Conservation (phyloP, 805 yeast genomes). For the Yamadazyma takamatsuzukensis region DNA sequence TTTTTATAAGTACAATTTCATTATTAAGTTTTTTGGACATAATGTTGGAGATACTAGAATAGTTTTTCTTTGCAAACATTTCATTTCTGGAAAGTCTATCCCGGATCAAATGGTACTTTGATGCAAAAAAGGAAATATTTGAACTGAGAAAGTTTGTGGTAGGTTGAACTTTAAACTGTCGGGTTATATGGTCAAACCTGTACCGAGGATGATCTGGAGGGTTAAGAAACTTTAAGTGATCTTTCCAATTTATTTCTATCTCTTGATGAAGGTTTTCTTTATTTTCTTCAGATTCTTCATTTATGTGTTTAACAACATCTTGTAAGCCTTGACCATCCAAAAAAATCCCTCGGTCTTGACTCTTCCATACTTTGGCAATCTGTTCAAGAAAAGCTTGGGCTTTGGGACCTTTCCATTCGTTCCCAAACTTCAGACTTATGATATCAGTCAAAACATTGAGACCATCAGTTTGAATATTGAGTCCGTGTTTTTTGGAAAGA, state of each 20-base stretch:
- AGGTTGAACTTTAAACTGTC: slow-evolving; percentile 51
- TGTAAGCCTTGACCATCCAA: slow-evolving; percentile 71
- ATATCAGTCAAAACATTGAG: slow-evolving; percentile 67
- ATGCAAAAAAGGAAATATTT: slow-evolving; percentile 40
- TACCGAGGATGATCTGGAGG: slow-evolving; percentile 63
- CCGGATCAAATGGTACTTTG: slow-evolving; percentile 58
- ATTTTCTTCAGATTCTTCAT: slow-evolving; percentile 19
- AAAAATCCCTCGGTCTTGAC: slow-evolving; percentile 82
- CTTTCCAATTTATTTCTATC: slow-evolving; percentile 54
- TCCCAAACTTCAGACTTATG: slow-evolving; percentile 75
- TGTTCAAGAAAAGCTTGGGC: slow-evolving; percentile 69
- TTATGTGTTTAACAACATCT: slow-evolving; percentile 58
- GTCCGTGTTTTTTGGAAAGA: slow-evolving; percentile 86
- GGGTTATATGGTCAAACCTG: slow-evolving; percentile 56
- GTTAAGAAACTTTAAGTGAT: slow-evolving; percentile 63
- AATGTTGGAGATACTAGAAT: slow-evolving; percentile 42
- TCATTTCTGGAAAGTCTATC: slow-evolving; percentile 79
- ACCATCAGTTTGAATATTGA: slow-evolving; percentile 85
- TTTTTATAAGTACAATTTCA: slow-evolving; percentile 70
- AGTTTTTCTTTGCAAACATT: slow-evolving; percentile 55
- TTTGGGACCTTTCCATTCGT: slow-evolving; percentile 74
- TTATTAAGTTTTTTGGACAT: slow-evolving; percentile 20
- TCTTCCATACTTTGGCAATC: slow-evolving; percentile 81
- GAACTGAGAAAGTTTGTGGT: slow-evolving; percentile 16
- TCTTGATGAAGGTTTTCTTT: slow-evolving; percentile 22